Conservation (phyloP, 2,329 filamentous ascomycete species). For the Calonectria henricotiae region DNA sequence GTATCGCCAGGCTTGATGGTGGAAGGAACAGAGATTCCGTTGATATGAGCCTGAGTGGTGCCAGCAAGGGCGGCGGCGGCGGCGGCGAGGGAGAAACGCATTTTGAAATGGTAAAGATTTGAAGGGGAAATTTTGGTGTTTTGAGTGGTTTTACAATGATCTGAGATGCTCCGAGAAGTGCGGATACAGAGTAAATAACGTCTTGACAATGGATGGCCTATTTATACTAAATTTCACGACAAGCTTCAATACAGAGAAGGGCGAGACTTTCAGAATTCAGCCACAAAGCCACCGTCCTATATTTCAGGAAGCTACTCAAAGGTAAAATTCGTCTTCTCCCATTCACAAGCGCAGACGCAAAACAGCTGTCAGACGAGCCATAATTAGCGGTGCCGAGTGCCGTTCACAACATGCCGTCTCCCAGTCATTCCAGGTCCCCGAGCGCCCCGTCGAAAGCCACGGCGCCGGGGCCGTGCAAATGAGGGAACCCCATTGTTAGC, state of each 20-base stretch:
- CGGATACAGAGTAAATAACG: not conserved
- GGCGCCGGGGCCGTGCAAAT: conserved; percentile 3
- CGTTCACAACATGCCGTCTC: conserved; percentile 7
- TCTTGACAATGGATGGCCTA: not conserved
- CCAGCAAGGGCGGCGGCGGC: conserved; percentile 46
- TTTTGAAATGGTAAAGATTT: conserved; percentile 29
- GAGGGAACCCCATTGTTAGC: conserved; percentile 6
- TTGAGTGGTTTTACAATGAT: not conserved
- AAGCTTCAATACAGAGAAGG: not conserved
- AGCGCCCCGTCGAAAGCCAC: conserved; percentile 10
- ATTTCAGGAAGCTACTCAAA: not conserved
- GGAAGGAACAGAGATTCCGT: conserved; percentile 61
- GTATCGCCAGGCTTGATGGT: conserved; percentile 60
- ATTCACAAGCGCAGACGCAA: not conserved
- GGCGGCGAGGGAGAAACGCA: conserved; percentile 47
- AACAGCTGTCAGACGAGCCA: not conserved
- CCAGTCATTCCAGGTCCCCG: conserved; percentile 1
- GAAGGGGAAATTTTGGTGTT: not conserved
- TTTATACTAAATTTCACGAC: conserved; percentile 24
- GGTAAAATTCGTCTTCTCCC: conserved; percentile 25
- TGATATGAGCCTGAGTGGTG: conserved; percentile 60
- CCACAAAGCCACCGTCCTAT: conserved; percentile 26
- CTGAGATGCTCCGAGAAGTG: not conserved
- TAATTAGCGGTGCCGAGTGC: conserved; percentile 35
- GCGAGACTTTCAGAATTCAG: not conserved